Conservation (phyloP, 495 filamentous ascomycete genomes). For the Talaromyces adpressus region DNA sequence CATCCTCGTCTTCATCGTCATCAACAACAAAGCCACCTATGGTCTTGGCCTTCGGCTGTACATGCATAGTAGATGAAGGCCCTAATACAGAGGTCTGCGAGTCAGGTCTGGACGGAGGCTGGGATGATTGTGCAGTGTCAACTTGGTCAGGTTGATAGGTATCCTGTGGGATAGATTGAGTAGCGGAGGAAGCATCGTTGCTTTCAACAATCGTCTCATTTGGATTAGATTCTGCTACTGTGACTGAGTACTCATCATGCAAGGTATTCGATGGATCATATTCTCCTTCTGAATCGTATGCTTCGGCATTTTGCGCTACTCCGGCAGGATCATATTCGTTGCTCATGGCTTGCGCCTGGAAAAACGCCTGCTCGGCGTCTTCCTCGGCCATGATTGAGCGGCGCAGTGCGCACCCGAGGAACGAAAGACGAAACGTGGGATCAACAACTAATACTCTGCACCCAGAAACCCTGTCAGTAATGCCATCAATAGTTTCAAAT, state of each 20-base stretch:
- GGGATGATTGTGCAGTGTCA: slow-evolving; percentile 16
- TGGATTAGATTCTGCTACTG: slow-evolving; percentile 20
- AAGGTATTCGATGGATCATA: slow-evolving; percentile 48
- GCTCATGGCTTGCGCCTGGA: slow-evolving; percentile 47
- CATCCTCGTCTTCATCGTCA: slow-evolving; percentile 44
- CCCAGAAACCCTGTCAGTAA: slow-evolving; percentile 1
- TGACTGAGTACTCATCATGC: slow-evolving; percentile 33
- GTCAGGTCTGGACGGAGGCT: slow-evolving; percentile 28
- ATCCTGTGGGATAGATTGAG: slow-evolving; percentile 16
- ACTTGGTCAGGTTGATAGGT: slow-evolving; percentile 13
- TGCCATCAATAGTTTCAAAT: not conserved
- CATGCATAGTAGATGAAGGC: slow-evolving; percentile 25
- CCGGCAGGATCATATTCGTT: slow-evolving; percentile 36
- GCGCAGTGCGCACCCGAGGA: slow-evolving; percentile 7
- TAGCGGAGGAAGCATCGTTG: slow-evolving; percentile 13
- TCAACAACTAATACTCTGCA: not conserved
- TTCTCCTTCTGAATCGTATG: slow-evolving; percentile 48
- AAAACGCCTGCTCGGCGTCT: slow-evolving; percentile 56
- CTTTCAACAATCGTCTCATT: slow-evolving; percentile 18
- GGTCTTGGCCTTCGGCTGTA: slow-evolving; percentile 54
- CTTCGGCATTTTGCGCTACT: slow-evolving; percentile 38
- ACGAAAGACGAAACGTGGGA: slow-evolving; percentile 1
- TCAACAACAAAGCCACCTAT: slow-evolving; percentile 77
- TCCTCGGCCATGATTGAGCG: slow-evolving; percentile 47
- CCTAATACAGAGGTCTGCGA: slow-evolving; percentile 33